Evolutionary conservation across 176 grass and related monocot genomes (phyloP).

Genomic region (Microstegium vimineum): DNA sequence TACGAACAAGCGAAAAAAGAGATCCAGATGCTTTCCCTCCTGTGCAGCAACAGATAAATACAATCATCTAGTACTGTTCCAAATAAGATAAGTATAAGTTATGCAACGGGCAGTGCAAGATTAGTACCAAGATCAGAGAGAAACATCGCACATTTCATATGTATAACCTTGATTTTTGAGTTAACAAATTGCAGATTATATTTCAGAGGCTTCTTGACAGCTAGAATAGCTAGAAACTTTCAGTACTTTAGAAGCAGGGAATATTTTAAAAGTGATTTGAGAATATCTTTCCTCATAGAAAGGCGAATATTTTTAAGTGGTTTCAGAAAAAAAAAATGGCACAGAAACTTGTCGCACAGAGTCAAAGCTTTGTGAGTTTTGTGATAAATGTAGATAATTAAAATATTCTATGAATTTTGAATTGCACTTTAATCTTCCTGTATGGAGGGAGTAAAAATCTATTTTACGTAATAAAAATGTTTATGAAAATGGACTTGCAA

Average conservation of each 20-base stretch:
- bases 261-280: neutral
- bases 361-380: neutral
- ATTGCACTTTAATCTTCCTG: neutral
- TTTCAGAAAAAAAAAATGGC: no score
- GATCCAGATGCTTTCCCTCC: constrained; percentile 52
- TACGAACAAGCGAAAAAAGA: neutral
- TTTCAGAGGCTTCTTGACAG: neutral
- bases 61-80: neutral
- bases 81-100: neutral
- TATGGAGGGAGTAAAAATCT: fast-evolving
- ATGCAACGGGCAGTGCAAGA: neutral
- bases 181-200: neutral
- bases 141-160: constrained; percentile 6
- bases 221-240: neutral
- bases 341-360: neutral
- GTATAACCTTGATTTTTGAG: neutral
- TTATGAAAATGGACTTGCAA: neutral
- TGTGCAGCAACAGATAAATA: constrained; percentile 16
- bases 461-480: neutral
- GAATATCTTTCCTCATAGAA: neutral
- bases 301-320: neutral
- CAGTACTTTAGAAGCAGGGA: neutral
- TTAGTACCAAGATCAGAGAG: neutral
- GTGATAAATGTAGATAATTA: neutral
- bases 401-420: neutral